phyloP scores from a whole-genome alignment of 2,329 filamentous ascomycete species.

The Ascocoryne sarcoides region DNA sequence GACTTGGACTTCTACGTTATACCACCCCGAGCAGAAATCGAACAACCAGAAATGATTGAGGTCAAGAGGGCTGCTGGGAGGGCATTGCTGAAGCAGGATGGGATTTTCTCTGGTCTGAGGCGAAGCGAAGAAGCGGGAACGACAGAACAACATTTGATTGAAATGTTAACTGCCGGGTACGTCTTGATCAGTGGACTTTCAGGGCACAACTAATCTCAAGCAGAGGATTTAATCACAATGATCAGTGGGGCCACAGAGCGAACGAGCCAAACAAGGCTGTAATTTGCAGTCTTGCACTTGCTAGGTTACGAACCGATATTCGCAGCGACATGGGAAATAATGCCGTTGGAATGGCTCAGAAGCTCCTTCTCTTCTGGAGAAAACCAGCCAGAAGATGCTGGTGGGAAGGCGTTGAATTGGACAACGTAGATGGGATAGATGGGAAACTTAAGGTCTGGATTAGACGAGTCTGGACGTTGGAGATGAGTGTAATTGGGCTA shows the following conservation, averaged over 20 bases:
- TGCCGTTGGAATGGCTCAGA: slow-evolving; percentile 96
- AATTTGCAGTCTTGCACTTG: slow-evolving; percentile 91
- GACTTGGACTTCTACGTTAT: slow-evolving; percentile 98
- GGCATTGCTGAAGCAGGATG: slow-evolving; percentile 79
- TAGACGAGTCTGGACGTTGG: slow-evolving; percentile 91
- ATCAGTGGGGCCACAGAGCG: slow-evolving; percentile 93
- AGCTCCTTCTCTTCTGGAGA: slow-evolving; percentile 93
- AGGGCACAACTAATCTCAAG: slow-evolving; percentile 9
- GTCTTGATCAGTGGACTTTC: slow-evolving; percentile 27
- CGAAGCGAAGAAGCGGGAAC: slow-evolving; percentile 94
- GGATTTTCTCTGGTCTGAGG: slow-evolving; percentile 91
- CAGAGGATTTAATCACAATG: slow-evolving; percentile 94
- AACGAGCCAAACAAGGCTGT: slow-evolving; percentile 97
- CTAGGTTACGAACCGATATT: slow-evolving; percentile 85
- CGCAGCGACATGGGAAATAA: slow-evolving; percentile 67
- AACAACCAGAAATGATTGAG: slow-evolving; percentile 84
- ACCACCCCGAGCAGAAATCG: slow-evolving; percentile 75
- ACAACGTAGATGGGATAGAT: slow-evolving; percentile 81
- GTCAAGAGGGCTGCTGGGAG: slow-evolving; percentile 87
- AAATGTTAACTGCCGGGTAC: slow-evolving; percentile 98
- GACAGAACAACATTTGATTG: slow-evolving; percentile 95
- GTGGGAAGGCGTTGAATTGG: slow-evolving; percentile 96
- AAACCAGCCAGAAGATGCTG: slow-evolving; percentile 94
- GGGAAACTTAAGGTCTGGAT: slow-evolving; percentile 98
- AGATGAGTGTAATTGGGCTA: slow-evolving; percentile 92